Evolutionary conservation across 306 rosid genomes (phyloP).

Genomic region (Cucumis hystrix): DNA sequence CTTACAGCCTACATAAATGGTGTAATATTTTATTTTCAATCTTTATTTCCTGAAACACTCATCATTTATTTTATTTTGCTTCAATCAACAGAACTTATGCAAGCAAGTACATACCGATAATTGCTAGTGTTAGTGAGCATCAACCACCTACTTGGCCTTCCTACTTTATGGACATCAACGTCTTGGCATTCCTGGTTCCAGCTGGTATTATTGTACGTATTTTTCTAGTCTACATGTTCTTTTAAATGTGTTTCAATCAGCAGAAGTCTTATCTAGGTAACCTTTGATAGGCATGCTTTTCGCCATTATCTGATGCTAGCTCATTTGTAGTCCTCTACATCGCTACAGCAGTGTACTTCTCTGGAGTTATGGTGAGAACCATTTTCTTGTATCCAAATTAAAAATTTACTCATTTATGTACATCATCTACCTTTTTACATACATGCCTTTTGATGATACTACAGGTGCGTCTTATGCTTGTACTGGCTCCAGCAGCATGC

Average conservation of each 20-base stretch:
- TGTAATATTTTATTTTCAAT: background rate
- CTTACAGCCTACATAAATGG: background rate
- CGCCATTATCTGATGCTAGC: constrained; percentile 93
- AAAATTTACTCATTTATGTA: background rate
- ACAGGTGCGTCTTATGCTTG: constrained; percentile 98
- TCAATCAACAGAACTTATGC: constrained; percentile 79
- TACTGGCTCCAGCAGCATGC: constrained; percentile 98
- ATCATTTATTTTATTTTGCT: constrained; percentile 1
- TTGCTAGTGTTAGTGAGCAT: constrained; percentile 99
- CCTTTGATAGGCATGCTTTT: constrained; percentile 76
- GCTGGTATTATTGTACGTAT: constrained; percentile 85
- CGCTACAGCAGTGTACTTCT: constrained; percentile 79
- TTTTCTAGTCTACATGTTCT: constrained; percentile 3
- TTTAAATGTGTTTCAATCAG: constrained; percentile 3
- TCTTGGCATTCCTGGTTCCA: constrained; percentile 95
- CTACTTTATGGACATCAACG: constrained; percentile 98
- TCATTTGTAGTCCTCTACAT: constrained; percentile 81
- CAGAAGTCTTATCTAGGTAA: constrained; percentile 4
- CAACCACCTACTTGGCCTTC: constrained; percentile 99
- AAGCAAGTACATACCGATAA: constrained; percentile 98
- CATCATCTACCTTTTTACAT: constrained; percentile 1
- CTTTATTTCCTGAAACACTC: background rate
- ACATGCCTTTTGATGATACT: constrained; percentile 12
- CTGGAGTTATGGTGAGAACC: constrained; percentile 94
- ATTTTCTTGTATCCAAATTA: constrained; percentile 7